Evolutionary conservation across 169 alveolate species (phyloP).

Genomic region (Miamiensis avidus): DNA sequence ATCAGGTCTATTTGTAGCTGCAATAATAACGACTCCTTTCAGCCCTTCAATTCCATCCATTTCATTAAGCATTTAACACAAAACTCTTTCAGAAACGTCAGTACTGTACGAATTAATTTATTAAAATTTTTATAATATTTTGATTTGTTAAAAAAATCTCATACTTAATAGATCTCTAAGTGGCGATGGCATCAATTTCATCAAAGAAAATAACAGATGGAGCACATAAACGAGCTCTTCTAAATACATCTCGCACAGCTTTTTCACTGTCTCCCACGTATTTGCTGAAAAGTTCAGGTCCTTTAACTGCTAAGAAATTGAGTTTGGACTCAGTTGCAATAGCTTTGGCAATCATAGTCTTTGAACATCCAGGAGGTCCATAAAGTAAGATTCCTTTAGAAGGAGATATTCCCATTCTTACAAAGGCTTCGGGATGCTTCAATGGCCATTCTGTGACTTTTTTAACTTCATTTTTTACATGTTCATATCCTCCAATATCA

Average conservation of each 20-base stretch:
- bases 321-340: conserved; percentile 98
- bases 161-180: conserved; percentile 81
- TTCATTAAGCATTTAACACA: conserved; percentile 97
- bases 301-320: conserved; percentile 98
- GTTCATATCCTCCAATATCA: conserved; percentile 99
- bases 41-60: conserved; percentile 97
- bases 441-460: conserved; percentile 99
- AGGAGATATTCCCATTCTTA: conserved; percentile 47
- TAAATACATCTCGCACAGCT: conserved; percentile 95
- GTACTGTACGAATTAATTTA: conserved; percentile 29
- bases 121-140: not conserved
- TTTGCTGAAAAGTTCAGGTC: conserved; percentile 99
- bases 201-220: conserved; percentile 93
- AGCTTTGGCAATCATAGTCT: conserved; percentile 99
- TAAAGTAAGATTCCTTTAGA: conserved; percentile 89
- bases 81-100: conserved; percentile 95
- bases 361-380: conserved; percentile 99
- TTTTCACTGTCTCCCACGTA: conserved; percentile 99
- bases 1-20: conserved; percentile 99
- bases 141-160: not conserved
- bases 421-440: conserved; percentile 87
- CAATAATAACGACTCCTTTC: conserved; percentile 94
- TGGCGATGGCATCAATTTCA: conserved; percentile 98
- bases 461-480: conserved; percentile 90
- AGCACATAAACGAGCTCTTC: conserved; percentile 92